Evolutionary conservation across 768 basidiomycete species (phyloP).

Genomic region (Hypholoma sublateritium): DNA sequence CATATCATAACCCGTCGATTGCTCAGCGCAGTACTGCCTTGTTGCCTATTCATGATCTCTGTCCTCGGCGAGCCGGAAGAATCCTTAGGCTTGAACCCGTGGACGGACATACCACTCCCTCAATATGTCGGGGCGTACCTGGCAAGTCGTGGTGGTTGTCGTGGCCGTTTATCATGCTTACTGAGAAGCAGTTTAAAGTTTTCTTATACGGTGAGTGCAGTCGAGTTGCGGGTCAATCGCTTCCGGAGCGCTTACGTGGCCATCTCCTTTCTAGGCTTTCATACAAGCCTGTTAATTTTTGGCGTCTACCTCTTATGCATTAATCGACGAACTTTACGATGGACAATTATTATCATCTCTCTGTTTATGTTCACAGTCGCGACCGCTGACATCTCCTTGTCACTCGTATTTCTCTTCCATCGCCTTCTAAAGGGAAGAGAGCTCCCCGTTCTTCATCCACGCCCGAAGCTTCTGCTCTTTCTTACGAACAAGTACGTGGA

Average conservation of each 20-base stretch:
- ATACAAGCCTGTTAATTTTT: slow-evolving; percentile 14
- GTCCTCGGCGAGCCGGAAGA: slow-evolving; percentile 4
- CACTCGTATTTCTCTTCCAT: slow-evolving; percentile 14
- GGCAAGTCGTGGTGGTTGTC: neutral
- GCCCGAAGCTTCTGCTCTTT: slow-evolving; percentile 12
- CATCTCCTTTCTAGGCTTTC: slow-evolving; percentile 8
- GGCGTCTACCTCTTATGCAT: slow-evolving; percentile 12
- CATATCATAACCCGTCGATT: slow-evolving; percentile 5
- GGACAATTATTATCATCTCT: slow-evolving; percentile 10
- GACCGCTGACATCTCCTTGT: slow-evolving; percentile 15
- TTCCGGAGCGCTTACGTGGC: neutral
- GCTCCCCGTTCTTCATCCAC: slow-evolving; percentile 6
- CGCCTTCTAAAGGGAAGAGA: slow-evolving; percentile 7
- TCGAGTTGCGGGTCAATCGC: neutral
- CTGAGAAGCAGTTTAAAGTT: slow-evolving; percentile 12
- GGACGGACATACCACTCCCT: slow-evolving; percentile 3
- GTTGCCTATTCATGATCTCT: slow-evolving; percentile 1
- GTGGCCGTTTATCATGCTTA: neutral
- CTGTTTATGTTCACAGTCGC: slow-evolving; percentile 13
- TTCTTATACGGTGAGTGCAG: slow-evolving; percentile 17
- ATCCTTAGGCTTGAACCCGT: slow-evolving; percentile 3
- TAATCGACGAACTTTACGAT: slow-evolving; percentile 10
- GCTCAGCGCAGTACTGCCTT: neutral
- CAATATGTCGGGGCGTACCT: slow-evolving; percentile 15
- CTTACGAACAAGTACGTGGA: slow-evolving; percentile 18